phyloP scores from a whole-genome alignment of 1,284 basidiomycete genomes.

The Tilletia caries region DNA sequence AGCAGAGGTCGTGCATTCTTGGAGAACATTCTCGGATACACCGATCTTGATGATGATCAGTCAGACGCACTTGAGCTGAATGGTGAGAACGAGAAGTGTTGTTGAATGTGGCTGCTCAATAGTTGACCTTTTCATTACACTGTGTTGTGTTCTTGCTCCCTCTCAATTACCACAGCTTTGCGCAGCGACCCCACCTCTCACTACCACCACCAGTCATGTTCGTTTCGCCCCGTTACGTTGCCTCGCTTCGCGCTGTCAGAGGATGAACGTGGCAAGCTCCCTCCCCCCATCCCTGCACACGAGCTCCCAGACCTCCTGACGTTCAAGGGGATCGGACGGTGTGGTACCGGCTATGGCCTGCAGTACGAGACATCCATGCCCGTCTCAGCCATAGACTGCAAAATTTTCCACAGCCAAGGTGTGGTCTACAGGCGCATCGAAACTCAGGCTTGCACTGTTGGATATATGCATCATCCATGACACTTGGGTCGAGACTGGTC shows the following conservation, averaged over 20 bases:
- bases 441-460: not conserved
- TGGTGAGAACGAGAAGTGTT: not conserved
- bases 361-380: not conserved
- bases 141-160: not conserved
- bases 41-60: not conserved
- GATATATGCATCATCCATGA: too few species aligned
- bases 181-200: not conserved
- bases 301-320: not conserved
- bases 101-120: not conserved
- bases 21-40: not conserved
- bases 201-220: not conserved
- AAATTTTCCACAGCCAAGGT: not conserved
- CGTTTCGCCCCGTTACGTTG: not conserved
- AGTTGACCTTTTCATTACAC: not conserved
- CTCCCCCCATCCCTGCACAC: not conserved
- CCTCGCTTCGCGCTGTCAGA: not conserved
- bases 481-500: too few species aligned
- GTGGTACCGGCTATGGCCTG: not conserved
- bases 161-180: not conserved
- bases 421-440: not conserved
- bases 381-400: not conserved
- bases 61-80: not conserved
- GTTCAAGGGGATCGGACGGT: not conserved
- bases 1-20: not conserved
- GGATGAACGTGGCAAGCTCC: not conserved